phyloP scores from a whole-genome alignment of 257 asterid species.

The Handroanthus guayacan region DNA sequence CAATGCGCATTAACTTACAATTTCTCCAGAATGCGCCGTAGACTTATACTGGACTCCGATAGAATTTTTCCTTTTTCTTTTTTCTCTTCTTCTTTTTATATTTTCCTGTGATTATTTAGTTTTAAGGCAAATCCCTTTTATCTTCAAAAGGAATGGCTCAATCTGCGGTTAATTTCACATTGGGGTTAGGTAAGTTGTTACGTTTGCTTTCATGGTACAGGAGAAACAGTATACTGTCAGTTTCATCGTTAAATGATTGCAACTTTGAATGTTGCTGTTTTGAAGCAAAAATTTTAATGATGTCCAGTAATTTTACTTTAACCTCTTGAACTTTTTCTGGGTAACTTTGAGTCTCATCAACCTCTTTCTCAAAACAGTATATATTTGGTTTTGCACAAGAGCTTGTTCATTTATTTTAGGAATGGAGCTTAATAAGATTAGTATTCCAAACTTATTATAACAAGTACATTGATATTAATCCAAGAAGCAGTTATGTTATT shows the following conservation, averaged over 20 bases:
- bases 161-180: constrained; percentile 14
- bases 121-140: background rate
- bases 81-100: background rate
- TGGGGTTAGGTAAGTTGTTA: constrained; percentile 38
- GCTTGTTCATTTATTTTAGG: too few species aligned
- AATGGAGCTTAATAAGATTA: too few species aligned
- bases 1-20: constrained; percentile 18
- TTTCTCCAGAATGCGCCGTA: constrained; percentile 21
- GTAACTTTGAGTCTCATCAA: background rate
- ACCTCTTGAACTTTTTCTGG: background rate
- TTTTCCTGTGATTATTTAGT: background rate
- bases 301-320: background rate
- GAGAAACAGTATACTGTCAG: constrained; percentile 24
- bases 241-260: constrained; percentile 26
- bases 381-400: too few species aligned
- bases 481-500: background rate
- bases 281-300: background rate
- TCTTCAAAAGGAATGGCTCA: constrained; percentile 20
- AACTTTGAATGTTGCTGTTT: constrained; percentile 21
- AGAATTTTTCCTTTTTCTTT: background rate
- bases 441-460: too few species aligned
- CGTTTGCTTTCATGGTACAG: constrained; percentile 21
- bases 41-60: too few species aligned
- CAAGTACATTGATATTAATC: too few species aligned
- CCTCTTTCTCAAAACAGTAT: too few species aligned